Evolutionary conservation across 2,329 filamentous ascomycete species (phyloP).

Genomic region (Myotisia sp.): DNA sequence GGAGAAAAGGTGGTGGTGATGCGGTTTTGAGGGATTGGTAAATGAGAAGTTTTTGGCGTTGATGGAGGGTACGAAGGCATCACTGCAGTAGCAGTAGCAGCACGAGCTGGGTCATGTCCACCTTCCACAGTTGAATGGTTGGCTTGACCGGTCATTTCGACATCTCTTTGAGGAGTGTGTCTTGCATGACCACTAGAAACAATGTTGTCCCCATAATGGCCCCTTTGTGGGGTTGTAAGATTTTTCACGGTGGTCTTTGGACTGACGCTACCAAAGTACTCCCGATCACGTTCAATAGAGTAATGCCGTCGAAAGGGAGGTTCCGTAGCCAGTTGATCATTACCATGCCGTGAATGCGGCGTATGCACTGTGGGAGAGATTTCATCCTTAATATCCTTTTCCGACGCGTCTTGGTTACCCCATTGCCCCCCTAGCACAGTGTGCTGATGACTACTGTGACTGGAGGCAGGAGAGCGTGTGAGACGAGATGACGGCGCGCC

Average conservation of each 20-base stretch:
- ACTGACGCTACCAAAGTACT: constrained; percentile 59
- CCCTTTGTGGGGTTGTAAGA: constrained; percentile 7
- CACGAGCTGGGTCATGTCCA: constrained; percentile 2
- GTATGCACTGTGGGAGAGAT: constrained; percentile 20
- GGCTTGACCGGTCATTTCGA: constrained; percentile 6
- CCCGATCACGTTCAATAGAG: constrained; percentile 42
- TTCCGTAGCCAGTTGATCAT: constrained; percentile 25
- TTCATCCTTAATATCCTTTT: constrained; percentile 15
- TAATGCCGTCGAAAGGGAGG: constrained; percentile 19
- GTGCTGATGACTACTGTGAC: constrained; percentile 23
- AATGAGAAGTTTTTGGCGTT: constrained; percentile 1
- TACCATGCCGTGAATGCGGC: constrained; percentile 27
- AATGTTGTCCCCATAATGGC: constrained; percentile 19
- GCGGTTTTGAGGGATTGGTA: background rate
- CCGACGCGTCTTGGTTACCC: constrained; percentile 19
- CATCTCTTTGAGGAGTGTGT: constrained; percentile 1
- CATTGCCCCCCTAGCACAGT: constrained; percentile 19
- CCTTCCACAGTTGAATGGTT: constrained; percentile 1
- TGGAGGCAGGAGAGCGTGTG: constrained; percentile 25
- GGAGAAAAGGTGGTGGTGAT: constrained; percentile 1
- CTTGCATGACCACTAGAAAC: constrained; percentile 8
- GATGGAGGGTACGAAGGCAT: constrained; percentile 8
- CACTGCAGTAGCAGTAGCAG: constrained; percentile 1
- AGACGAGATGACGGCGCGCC: constrained; percentile 24
- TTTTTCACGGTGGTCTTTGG: constrained; percentile 47